Conservation (phyloP, 2,329 filamentous ascomycete genomes). For the Talaromyces pinophilus region DNA sequence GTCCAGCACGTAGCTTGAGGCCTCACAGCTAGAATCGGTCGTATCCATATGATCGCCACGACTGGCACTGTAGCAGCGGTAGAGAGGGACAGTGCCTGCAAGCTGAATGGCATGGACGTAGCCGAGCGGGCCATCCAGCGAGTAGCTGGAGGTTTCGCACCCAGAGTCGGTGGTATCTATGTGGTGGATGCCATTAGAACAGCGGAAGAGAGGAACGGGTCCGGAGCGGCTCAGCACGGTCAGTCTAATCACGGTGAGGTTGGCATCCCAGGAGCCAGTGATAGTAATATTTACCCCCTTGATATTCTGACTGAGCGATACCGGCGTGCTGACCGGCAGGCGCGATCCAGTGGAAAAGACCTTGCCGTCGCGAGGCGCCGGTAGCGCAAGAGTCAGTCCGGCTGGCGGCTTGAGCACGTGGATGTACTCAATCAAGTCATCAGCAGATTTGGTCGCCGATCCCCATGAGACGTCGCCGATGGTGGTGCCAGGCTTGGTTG, state of each 20-base stretch:
- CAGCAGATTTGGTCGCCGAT: constrained; percentile 10
- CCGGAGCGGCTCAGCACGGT: constrained; percentile 8
- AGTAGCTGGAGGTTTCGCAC: too few species aligned
- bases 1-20: constrained; percentile 3
- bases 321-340: constrained; percentile 9
- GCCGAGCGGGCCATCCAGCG: too few species aligned
- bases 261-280: constrained; percentile 8
- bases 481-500: constrained; percentile 7
- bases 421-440: constrained; percentile 7
- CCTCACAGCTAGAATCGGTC: constrained; percentile 7
- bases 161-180: too few species aligned
- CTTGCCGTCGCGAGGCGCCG: constrained; percentile 15
- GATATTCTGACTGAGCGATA: constrained; percentile 6
- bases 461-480: constrained; percentile 11
- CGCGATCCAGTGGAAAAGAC: constrained; percentile 3
- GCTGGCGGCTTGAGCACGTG: constrained; percentile 17
- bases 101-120: too few species aligned
- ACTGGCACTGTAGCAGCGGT: constrained; percentile 11
- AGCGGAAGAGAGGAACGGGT: constrained; percentile 14
- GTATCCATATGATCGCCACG: constrained; percentile 12
- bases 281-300: constrained; percentile 12
- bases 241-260: constrained; percentile 14
- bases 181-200: background rate
- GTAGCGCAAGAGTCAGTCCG: constrained; percentile 1
- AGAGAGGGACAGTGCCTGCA: constrained; percentile 7